A percentile compares a stretch with the other conserved stretches of the same genome.
Conservation (phyloP, 306 rosid genomes). For the Sicyos edulis region DNA sequence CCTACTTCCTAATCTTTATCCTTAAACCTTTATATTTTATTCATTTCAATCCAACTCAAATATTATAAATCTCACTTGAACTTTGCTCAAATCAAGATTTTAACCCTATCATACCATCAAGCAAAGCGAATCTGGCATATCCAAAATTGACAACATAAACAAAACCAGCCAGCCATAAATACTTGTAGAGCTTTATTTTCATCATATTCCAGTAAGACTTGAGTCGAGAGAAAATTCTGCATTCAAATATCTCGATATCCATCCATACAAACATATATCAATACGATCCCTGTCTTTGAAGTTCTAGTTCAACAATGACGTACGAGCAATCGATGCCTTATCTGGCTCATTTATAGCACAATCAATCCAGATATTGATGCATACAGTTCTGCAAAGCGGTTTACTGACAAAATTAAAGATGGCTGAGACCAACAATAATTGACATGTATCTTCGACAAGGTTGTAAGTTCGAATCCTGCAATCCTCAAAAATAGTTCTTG, state of each 20-base stretch:
- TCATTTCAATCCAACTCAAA: too few relatives aligned
- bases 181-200: not conserved
- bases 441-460: too few relatives aligned
- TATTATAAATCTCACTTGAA: too few relatives aligned
- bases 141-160: not conserved
- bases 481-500: too few relatives aligned
- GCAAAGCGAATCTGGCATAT: not conserved
- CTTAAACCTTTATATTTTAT: not conserved
- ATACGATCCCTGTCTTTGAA: too few relatives aligned
- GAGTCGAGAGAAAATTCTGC: not conserved
- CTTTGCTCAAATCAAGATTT: too few relatives aligned
- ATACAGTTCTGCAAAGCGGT: not conserved
- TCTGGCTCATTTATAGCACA: not conserved
- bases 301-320: not conserved
- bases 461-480: too few relatives aligned
- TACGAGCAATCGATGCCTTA: not conserved
- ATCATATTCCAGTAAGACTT: not conserved
- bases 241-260: not conserved
- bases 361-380: not conserved
- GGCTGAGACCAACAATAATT: too few relatives aligned
- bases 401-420: not conserved
- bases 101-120: not conserved
- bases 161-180: not conserved
- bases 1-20: not conserved
- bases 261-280: too few relatives aligned